phyloP scores from a whole-genome alignment of 352 stramenopile species.

The Globisporangium abappressorium region DNA sequence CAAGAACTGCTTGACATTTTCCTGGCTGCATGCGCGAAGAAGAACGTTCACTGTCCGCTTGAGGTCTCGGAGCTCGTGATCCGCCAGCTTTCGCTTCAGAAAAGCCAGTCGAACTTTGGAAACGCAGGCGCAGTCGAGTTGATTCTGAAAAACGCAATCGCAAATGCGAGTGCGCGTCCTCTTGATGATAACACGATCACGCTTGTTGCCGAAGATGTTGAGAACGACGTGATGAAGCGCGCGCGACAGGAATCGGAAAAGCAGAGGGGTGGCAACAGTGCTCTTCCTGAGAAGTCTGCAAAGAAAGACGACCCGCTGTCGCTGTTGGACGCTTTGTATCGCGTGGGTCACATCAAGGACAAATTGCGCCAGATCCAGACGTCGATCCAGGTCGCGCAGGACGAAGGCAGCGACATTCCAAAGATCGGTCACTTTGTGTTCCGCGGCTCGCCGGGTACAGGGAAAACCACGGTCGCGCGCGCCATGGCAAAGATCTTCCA shows the following conservation, averaged over 20 bases:
- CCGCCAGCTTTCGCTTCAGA: conserved; percentile 62
- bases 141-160: conserved; percentile 74
- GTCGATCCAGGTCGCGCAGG: conserved; percentile 58
- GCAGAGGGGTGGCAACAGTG: not conserved
- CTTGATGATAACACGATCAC: conserved; percentile 37
- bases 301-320: conserved; percentile 39
- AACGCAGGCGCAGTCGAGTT: conserved; percentile 88
- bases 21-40: conserved; percentile 42
- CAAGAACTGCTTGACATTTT: conserved; percentile 80
- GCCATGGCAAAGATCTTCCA: conserved; percentile 93
- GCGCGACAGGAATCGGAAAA: conserved; percentile 12
- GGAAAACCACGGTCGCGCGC: conserved; percentile 90
- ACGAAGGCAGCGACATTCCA: conserved; percentile 55
- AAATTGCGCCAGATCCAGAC: conserved; percentile 54
- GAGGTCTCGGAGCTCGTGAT: conserved; percentile 53
- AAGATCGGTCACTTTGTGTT: conserved; percentile 86
- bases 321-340: conserved; percentile 49
- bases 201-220: conserved; percentile 53
- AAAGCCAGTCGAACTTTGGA: conserved; percentile 83
- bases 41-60: conserved; percentile 46
- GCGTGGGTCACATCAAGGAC: conserved; percentile 58
- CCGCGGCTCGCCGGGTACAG: conserved; percentile 82
- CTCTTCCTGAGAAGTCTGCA: not conserved
- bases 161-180: conserved; percentile 48
- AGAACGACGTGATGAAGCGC: conserved; percentile 34